Conservation (phyloP, 2,329 filamentous ascomycete genomes). For the Chaetomiaceae sp. region DNA sequence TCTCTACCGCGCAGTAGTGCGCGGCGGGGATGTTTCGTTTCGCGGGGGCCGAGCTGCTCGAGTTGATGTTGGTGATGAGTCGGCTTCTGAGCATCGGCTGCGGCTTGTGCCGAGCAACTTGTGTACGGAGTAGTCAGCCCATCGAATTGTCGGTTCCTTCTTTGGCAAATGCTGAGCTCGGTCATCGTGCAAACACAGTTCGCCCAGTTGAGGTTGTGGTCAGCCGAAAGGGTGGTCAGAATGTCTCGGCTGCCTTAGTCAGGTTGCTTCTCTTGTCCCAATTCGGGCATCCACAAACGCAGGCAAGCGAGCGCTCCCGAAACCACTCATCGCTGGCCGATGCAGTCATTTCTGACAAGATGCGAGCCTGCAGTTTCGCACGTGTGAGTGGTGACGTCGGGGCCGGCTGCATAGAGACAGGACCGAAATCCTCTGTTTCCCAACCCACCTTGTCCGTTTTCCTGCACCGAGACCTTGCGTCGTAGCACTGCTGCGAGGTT, state of each 20-base stretch:
- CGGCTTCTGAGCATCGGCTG: neutral
- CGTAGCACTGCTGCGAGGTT: conserved; percentile 4
- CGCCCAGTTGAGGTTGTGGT: conserved; percentile 2
- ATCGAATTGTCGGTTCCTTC: too few relatives aligned
- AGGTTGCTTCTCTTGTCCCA: neutral
- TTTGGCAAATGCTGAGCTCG: conserved; percentile 3
- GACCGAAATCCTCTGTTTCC: too few relatives aligned
- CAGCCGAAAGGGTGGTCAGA: conserved; percentile 12
- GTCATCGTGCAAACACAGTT: neutral
- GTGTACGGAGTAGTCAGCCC: too few relatives aligned
- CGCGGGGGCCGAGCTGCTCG: neutral
- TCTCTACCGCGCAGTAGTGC: neutral
- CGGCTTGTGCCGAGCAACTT: conserved; percentile 1
- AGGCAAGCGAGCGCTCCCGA: conserved; percentile 4
- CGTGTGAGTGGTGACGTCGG: conserved; percentile 1
- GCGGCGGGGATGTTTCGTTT: neutral
- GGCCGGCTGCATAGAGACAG: neutral
- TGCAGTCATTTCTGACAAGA: conserved; percentile 6
- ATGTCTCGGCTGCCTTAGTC: conserved; percentile 6
- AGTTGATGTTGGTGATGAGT: conserved; percentile 7
- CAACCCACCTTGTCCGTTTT: neutral
- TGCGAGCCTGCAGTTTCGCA: conserved; percentile 8
- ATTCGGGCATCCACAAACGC: neutral
- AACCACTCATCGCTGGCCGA: neutral
- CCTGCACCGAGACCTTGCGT: neutral